phyloP scores from a whole-genome alignment of 176 grass and related monocot genomes.

The Chrysopogon serrulatus region DNA sequence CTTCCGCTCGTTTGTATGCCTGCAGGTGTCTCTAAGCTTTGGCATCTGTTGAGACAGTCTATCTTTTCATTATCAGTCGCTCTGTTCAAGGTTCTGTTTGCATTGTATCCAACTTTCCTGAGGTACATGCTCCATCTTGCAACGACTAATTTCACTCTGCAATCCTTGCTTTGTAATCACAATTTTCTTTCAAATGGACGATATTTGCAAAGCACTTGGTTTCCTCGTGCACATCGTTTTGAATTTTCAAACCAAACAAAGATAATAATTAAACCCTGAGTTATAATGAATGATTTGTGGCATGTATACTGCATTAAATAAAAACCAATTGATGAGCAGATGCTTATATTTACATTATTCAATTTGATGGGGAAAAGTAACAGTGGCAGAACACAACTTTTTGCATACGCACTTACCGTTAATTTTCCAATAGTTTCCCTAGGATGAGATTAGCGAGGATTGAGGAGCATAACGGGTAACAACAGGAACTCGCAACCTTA shows the following conservation, averaged over 20 bases:
- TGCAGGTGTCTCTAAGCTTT: no score
- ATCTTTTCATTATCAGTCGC: conserved; percentile 1
- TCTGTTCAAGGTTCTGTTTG: conserved; percentile 59
- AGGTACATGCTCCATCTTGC: conserved; percentile 68
- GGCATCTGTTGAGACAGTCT: no score
- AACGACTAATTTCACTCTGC: conserved; percentile 81
- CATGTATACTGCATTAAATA: no score
- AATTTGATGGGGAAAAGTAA: not conserved
- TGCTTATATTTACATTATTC: not conserved
- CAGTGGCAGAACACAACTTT: not conserved
- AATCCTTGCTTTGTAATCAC: conserved; percentile 75
- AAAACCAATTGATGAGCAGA: not conserved
- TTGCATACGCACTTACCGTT: not conserved
- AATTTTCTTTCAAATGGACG: conserved; percentile 93
- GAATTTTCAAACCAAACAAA: conserved; percentile 60
- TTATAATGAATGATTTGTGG: not conserved
- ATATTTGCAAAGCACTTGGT: conserved; percentile 79
- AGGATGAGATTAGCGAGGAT: not conserved
- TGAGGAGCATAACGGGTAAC: not conserved
- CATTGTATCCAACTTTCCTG: conserved; percentile 73
- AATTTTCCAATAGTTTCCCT: not conserved
- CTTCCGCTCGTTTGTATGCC: no score
- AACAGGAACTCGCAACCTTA: not conserved
- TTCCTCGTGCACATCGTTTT: conserved; percentile 77
- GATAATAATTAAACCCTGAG: not conserved